Base-by-base conservation (phyloP, 495 filamentous ascomycete genomes). In the Aspergillus ostianus region DNA sequence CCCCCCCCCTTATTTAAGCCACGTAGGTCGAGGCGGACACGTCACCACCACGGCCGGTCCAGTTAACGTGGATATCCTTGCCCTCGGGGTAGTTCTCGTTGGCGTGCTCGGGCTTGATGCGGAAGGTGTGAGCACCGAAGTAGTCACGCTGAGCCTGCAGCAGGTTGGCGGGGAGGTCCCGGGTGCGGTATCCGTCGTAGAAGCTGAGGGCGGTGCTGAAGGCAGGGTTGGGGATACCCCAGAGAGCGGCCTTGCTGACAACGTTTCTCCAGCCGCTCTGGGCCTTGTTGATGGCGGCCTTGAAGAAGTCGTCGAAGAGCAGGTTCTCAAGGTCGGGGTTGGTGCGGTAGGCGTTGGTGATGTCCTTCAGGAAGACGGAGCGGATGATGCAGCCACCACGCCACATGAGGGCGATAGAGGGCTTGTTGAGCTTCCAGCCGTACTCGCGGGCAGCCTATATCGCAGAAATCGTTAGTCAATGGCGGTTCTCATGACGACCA, bases 321-420 rank as follows among this genome's bases (percentile, higher is more conserved):
- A 98, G 82, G 82, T 98, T 98, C 87, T 98, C 91, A 50, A 98
- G 88, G 59, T 98, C 91, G 52, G 92, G 90, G 82, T 97, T 86
- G 51, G 84, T 86, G 77, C 94, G 92, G 85, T 97, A 98, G 50
- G 94, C 94, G 57, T 87, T 87, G 63, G 95, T 98, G 80, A 98
- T 98, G 74, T 98, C 93, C 84, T 97, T 97, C 61, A 98, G 81
- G 91, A 98, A 98, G 73, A 98, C 94, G 63, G 95, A 98, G 77
- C 94, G 94, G 80, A 98, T 98, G 73, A 98, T 98, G 87, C 94
- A 98, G 60, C 94, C 94, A 79, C 94, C 94, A 75, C 94, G 91
- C 94, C 94, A 98, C 94, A 98, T 98, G 72, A 98, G 87, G 62
- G 94, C 94, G 72, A 98, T 98, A 62, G 96, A 96, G 58, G 94